phyloP scores from a whole-genome alignment of 768 basidiomycete genomes.

The Dictyophora rubrovolvata region DNA sequence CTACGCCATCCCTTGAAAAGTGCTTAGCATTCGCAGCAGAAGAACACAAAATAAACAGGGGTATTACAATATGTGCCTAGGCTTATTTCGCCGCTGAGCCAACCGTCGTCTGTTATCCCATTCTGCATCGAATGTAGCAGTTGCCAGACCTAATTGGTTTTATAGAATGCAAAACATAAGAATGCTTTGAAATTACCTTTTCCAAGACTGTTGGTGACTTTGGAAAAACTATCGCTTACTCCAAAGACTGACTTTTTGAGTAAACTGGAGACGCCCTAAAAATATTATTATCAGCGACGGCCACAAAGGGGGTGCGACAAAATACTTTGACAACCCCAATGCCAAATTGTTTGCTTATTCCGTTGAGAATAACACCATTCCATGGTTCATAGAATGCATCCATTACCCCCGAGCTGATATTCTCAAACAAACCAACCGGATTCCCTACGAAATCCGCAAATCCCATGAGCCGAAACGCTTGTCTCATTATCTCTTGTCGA shows the following conservation, averaged over 20 bases:
- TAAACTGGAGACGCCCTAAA: slow-evolving; percentile 92
- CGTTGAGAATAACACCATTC: slow-evolving; percentile 92
- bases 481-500: slow-evolving; percentile 83
- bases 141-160: slow-evolving; percentile 65
- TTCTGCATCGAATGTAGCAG: slow-evolving; percentile 93
- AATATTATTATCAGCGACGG: slow-evolving; percentile 1
- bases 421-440: slow-evolving; percentile 95
- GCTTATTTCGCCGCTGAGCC: slow-evolving; percentile 86
- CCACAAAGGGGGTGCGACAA: not conserved
- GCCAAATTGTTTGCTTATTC: slow-evolving; percentile 78
- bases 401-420: slow-evolving; percentile 93
- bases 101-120: slow-evolving; percentile 85
- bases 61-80: slow-evolving; percentile 76
- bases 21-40: not conserved
- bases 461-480: slow-evolving; percentile 94
- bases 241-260: slow-evolving; percentile 99
- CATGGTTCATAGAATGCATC: slow-evolving; percentile 99
- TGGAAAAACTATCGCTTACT: slow-evolving; percentile 91
- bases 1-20: slow-evolving; percentile 72
- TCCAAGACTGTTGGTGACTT: slow-evolving; percentile 93
- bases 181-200: slow-evolving; percentile 51
- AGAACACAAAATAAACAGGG: not conserved
- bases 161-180: not conserved
- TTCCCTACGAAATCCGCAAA: slow-evolving; percentile 96
- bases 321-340: slow-evolving; percentile 89